Evolutionary conservation across 2,329 filamentous ascomycete species (phyloP).

Genomic region (Colletotrichum sp.): DNA sequence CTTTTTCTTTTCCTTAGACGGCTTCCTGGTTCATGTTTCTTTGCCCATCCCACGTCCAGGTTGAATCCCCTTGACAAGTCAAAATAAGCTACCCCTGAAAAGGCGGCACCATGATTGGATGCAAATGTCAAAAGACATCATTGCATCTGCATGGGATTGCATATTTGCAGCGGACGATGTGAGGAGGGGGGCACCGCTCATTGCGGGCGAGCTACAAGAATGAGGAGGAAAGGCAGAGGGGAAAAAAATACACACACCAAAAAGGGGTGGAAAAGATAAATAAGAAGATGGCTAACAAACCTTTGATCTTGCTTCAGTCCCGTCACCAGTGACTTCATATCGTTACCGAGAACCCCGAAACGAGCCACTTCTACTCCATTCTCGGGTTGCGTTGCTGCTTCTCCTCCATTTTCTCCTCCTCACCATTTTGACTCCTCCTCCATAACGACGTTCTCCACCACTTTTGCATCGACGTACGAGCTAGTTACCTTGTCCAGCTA

Average conservation of each 20-base stretch:
- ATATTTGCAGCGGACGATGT: slow-evolving; percentile 9
- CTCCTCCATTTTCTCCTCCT: background rate
- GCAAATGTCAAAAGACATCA: slow-evolving; percentile 8
- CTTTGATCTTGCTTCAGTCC: slow-evolving; percentile 2
- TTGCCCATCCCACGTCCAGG: slow-evolving; percentile 5
- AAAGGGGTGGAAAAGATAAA: slow-evolving; percentile 8
- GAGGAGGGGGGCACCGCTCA: background rate
- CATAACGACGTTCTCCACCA: slow-evolving; percentile 8
- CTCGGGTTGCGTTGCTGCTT: background rate
- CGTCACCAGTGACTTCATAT: slow-evolving; percentile 17
- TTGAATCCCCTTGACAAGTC: slow-evolving; percentile 4
- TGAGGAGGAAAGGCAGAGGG: background rate
- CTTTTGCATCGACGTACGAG: background rate
- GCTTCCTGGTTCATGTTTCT: background rate
- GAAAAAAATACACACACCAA: background rate
- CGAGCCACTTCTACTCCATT: slow-evolving; percentile 20
- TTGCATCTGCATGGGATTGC: slow-evolving; percentile 15
- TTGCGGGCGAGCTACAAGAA: background rate
- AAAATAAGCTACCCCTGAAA: slow-evolving; percentile 2
- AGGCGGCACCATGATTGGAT: slow-evolving; percentile 13
- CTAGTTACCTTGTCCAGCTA: slow-evolving; percentile 2
- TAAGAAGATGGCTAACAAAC: slow-evolving; percentile 22
- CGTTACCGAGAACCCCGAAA: slow-evolving; percentile 9
- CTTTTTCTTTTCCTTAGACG: background rate
- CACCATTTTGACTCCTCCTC: slow-evolving; percentile 3